Conservation (phyloP, 2,329 filamentous ascomycete species). For the Monosporascus sp. region DNA sequence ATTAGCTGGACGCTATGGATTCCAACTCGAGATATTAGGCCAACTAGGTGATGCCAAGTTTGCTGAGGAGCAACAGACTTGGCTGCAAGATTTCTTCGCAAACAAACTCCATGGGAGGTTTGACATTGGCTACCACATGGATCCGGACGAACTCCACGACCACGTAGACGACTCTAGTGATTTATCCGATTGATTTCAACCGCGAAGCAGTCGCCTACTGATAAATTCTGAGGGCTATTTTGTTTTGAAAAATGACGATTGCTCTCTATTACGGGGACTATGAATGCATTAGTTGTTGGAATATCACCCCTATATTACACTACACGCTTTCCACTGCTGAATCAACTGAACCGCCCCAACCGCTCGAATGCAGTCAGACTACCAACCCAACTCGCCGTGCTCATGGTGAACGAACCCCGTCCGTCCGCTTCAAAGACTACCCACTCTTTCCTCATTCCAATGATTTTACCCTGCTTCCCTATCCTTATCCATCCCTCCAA, state of each 20-base stretch:
- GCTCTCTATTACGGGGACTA: too few species aligned
- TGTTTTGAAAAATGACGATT: too few species aligned
- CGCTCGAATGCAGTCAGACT: too few species aligned
- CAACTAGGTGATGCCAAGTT: conserved; percentile 26
- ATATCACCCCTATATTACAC: too few species aligned
- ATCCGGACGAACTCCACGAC: conserved; percentile 32
- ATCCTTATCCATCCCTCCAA: conserved; percentile 9
- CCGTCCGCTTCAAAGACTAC: too few species aligned
- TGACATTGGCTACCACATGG: conserved; percentile 26
- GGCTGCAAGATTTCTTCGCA: conserved; percentile 19
- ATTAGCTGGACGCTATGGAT: conserved; percentile 19
- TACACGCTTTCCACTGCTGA: too few species aligned
- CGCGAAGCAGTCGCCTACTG: conserved; percentile 5
- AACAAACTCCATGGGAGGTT: conserved; percentile 26
- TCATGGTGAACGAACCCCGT: too few species aligned
- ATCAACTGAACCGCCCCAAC: too few species aligned
- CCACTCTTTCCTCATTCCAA: background rate
- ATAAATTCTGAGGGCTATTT: background rate
- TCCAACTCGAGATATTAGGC: conserved; percentile 29
- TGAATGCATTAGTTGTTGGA: too few species aligned
- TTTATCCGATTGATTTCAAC: conserved; percentile 9
- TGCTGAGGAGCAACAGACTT: conserved; percentile 16
- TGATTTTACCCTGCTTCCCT: too few species aligned
- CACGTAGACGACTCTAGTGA: conserved; percentile 31
- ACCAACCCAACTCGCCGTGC: too few species aligned